A percentile compares a stretch with the other conserved stretches of the same genome.
These are phyloP conservation scores for Mastigamoeba balamuthi DNA, from an alignment of 78 protist species.

Conservation along the genomic window DNA sequence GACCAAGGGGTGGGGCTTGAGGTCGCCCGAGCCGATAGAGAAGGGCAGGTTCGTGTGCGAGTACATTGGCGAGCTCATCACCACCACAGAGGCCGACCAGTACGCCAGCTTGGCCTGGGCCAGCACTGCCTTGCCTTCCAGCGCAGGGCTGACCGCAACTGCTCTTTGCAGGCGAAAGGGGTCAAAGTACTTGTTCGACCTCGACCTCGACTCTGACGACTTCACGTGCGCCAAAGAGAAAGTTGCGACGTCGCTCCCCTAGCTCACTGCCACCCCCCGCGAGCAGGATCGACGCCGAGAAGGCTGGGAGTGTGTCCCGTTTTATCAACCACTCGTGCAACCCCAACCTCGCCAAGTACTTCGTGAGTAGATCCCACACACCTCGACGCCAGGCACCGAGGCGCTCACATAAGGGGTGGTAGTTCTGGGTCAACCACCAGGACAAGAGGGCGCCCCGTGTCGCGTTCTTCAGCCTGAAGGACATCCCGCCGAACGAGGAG, in stretches of 20 bases:
- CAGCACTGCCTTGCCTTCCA: too few relatives aligned
- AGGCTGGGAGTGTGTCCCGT: slow-evolving; percentile 38
- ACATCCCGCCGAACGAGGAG: slow-evolving; percentile 21
- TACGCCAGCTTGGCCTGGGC: too few relatives aligned
- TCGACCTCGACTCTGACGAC: too few relatives aligned
- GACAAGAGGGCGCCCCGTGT: slow-evolving; percentile 12
- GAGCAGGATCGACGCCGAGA: slow-evolving; percentile 36
- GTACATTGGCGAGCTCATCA: slow-evolving; percentile 55
- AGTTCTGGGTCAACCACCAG: slow-evolving; percentile 1
- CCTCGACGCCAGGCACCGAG: neutral
- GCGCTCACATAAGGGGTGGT: neutral
- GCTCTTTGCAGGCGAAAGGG: too few relatives aligned
- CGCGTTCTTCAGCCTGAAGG: slow-evolving; percentile 32
- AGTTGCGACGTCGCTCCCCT: too few relatives aligned
- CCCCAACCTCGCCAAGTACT: slow-evolving; percentile 32
- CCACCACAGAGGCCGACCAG: slow-evolving; percentile 35
- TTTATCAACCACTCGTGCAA: slow-evolving; percentile 60
- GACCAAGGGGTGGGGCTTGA: slow-evolving; percentile 47
- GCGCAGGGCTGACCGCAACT: too few relatives aligned
- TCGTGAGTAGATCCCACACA: neutral
- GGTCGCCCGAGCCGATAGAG: slow-evolving; percentile 16
- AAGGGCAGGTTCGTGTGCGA: slow-evolving; percentile 46
- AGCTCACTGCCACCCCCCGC: too few relatives aligned
- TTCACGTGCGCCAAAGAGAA: too few relatives aligned
- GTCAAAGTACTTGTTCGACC: too few relatives aligned